Evolutionary conservation across 106 monocot species (phyloP).

Genomic region (Apostasia ramifera): DNA sequence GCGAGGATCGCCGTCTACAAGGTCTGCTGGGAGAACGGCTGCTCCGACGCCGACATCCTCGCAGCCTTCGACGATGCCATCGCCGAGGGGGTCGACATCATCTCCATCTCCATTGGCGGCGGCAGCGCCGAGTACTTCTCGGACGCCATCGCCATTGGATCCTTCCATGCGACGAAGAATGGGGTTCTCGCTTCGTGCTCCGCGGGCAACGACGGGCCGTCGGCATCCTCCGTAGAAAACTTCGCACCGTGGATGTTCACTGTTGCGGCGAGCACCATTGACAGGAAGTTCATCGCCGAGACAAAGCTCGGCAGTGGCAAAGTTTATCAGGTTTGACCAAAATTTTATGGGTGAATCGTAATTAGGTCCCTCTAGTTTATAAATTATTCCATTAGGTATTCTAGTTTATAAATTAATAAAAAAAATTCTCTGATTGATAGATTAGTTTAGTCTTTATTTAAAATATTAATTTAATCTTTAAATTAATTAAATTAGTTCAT

Average conservation of each 20-base stretch:
- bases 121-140: constrained; percentile 8
- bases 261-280: constrained; percentile 22
- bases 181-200: constrained; percentile 16
- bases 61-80: constrained; percentile 33
- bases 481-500: too few relatives aligned
- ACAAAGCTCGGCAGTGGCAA: background rate
- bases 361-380: too few relatives aligned
- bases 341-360: background rate
- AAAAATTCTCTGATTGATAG: background rate
- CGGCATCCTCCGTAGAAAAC: background rate
- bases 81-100: constrained; percentile 34
- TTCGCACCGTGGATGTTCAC: constrained; percentile 27
- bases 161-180: constrained; percentile 35
- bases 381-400: background rate
- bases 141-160: constrained; percentile 23
- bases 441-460: too few relatives aligned
- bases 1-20: constrained; percentile 37
- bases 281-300: constrained; percentile 7
- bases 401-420: background rate
- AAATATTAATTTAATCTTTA: too few relatives aligned
- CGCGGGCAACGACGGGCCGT: constrained; percentile 31
- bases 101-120: constrained; percentile 28
- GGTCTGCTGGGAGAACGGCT: constrained; percentile 14
- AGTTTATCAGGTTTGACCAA: constrained; percentile 8
- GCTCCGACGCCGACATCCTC: constrained; percentile 18